A percentile compares a stretch with the other conserved stretches of the same genome.
Evolutionary conservation across 805 yeast species (phyloP).

Genomic region (Candida namnaoensis): DNA sequence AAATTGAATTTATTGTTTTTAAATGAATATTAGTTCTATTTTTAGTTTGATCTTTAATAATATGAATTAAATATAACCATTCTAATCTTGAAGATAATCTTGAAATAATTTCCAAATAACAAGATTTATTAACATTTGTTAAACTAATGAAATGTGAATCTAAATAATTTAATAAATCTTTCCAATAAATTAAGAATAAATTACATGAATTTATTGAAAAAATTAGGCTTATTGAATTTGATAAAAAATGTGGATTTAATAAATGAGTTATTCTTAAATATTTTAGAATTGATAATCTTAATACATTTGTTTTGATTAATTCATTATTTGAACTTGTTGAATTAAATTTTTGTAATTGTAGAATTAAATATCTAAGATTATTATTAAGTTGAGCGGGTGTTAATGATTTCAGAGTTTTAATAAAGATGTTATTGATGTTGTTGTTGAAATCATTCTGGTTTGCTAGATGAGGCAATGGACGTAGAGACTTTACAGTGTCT

Average conservation of each 20-base stretch:
- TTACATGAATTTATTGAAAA: background rate
- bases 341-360: slow-evolving; percentile 1
- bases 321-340: slow-evolving; percentile 1
- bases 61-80: background rate
- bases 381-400: background rate
- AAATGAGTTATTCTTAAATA: slow-evolving; percentile 4
- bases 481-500: too few species aligned
- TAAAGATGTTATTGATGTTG: too few species aligned
- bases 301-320: slow-evolving; percentile 4
- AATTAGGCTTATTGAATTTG: too few species aligned
- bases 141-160: slow-evolving; percentile 3
- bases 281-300: slow-evolving; percentile 7
- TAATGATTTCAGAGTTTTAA: too few species aligned
- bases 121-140: slow-evolving; percentile 13
- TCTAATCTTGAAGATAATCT: slow-evolving; percentile 18
- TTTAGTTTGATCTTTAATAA: too few species aligned
- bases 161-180: slow-evolving; percentile 3
- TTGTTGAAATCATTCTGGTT: too few species aligned
- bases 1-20: too few species aligned
- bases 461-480: too few species aligned
- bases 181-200: slow-evolving; percentile 3
- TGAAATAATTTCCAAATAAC: slow-evolving; percentile 23
- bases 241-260: background rate
- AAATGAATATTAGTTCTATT: too few species aligned
- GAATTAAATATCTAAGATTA: background rate